Percentiles rank a stretch among this genome's conserved stretches.
phyloP scores from a whole-genome alignment of 768 basidiomycete species.

The Russula sp. region DNA sequence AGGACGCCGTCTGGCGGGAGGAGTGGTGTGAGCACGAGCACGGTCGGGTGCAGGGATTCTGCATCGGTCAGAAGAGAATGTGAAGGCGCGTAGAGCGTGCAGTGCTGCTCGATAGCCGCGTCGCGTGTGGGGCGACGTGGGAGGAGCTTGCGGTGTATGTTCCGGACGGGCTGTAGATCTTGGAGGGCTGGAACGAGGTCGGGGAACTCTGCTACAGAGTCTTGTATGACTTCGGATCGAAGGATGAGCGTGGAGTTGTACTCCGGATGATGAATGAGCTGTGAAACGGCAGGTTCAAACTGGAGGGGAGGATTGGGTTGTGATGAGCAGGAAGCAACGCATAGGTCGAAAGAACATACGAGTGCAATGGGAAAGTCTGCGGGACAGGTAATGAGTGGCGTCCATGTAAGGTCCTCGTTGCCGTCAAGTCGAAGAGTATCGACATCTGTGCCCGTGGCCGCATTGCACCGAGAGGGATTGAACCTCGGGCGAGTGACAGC shows the following conservation, averaged over 20 bases:
- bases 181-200: conserved; percentile 40
- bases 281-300: conserved; percentile 72
- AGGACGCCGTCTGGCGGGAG: conserved; percentile 45
- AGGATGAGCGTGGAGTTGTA: conserved; percentile 90
- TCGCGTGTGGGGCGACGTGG: conserved; percentile 80
- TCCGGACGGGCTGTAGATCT: conserved; percentile 45
- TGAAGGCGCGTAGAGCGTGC: conserved; percentile 56
- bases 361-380: conserved; percentile 38
- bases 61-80: conserved; percentile 24
- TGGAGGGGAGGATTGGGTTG: conserved; percentile 40
- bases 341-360: conserved; percentile 22
- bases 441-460: background rate
- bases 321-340: background rate
- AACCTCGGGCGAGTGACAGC: conserved; percentile 13
- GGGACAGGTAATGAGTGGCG: conserved; percentile 35
- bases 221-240: conserved; percentile 65
- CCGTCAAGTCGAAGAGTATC: conserved; percentile 1
- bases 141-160: conserved; percentile 65
- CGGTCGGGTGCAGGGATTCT: conserved; percentile 31
- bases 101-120: conserved; percentile 67
- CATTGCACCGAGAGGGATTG: conserved; percentile 13
- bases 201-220: conserved; percentile 36
- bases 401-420: conserved; percentile 29
- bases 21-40: conserved; percentile 61
- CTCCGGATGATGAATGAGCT: conserved; percentile 85